Base-by-base conservation (phyloP, 2,329 filamentous ascomycete genomes). In the Aureobasidium sp. region DNA sequence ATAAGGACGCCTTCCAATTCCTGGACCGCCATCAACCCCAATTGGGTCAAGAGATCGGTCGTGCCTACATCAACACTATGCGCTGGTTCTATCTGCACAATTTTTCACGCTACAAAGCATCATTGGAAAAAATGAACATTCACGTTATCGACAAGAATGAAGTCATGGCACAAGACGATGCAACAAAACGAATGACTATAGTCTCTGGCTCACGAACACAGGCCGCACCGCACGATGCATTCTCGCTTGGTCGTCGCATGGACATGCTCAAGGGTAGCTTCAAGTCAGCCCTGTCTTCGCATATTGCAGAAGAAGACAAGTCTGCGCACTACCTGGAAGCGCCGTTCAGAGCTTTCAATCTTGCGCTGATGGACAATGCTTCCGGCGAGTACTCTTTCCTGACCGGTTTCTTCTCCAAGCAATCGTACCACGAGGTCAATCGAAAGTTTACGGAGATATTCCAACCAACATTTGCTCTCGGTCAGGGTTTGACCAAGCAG, bases 41-140 rank as follows among this genome's bases (percentile, higher is more conserved):
- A n/a, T 83, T 99, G 6, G 91, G 90, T 10, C 87, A 92, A 59
- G 90, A 99, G 74, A 96, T 99, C 66, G 86, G 86, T 9, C 88
- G 91, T 72, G 94, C 95, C 3, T 99, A 99, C 70, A 87, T 95
- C 77, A 96, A 97, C 73, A 99, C 95, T 0, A 99, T 99, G 91
- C 86, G 91, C 59, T 99, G 94, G 94, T 99, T 99, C 71, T 97
- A 97, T 71, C 77, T 88, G 59, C 94, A 89, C 66, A 90, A 97
- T 72, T 99, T 99, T 71, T 86, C 84, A 3, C 86, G 93, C 37
- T 99, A 99, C 73, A 86, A 89, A 65, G 86, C 87, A 67, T 87
- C 94, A 0, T 79, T 99, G 6, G 87, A 88, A 61, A 95, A 91
- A 73, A 81, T 99, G 63, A 93, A 89, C 69, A 74, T 97, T 3